These are phyloP conservation scores for Hypoxylon sp. DNA, from an alignment of 2,329 filamentous ascomycete genomes.

Conservation along the genomic window DNA sequence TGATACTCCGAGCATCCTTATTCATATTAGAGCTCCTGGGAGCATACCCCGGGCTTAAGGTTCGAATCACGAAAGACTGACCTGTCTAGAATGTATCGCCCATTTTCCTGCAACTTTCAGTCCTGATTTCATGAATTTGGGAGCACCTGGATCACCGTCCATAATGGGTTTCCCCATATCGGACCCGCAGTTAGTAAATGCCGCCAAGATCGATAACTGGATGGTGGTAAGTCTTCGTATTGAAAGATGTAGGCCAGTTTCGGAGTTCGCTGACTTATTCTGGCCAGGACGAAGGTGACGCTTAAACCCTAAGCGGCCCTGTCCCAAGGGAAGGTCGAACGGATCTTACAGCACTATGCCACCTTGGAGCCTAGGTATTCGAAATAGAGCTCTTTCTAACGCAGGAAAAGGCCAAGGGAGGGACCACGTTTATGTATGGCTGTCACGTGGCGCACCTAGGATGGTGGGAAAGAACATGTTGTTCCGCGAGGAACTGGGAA, in stretches of 20 bases:
- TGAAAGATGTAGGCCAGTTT: neutral
- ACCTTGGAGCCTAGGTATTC: too few relatives aligned
- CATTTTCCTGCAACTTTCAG: neutral
- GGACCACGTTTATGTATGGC: too few relatives aligned
- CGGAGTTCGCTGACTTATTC: neutral
- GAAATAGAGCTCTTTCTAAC: too few relatives aligned
- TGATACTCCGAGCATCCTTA: neutral
- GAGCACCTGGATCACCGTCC: neutral
- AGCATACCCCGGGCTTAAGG: neutral
- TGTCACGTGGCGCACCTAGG: too few relatives aligned
- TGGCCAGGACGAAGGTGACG: neutral
- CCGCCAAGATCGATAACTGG: neutral
- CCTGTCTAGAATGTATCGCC: neutral
- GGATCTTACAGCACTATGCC: too few relatives aligned
- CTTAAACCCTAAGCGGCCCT: neutral
- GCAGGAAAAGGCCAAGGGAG: too few relatives aligned
- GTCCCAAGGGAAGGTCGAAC: neutral
- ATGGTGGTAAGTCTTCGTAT: neutral
- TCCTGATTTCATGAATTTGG: neutral
- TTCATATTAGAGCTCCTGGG: neutral
- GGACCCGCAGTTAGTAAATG: neutral
- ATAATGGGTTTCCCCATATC: neutral
- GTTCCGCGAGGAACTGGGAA: too few relatives aligned
- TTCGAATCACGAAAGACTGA: neutral
- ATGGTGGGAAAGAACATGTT: too few relatives aligned